Base-by-base conservation (phyloP, 345 rosid species). In the Arabidopsis arenosa region DNA sequence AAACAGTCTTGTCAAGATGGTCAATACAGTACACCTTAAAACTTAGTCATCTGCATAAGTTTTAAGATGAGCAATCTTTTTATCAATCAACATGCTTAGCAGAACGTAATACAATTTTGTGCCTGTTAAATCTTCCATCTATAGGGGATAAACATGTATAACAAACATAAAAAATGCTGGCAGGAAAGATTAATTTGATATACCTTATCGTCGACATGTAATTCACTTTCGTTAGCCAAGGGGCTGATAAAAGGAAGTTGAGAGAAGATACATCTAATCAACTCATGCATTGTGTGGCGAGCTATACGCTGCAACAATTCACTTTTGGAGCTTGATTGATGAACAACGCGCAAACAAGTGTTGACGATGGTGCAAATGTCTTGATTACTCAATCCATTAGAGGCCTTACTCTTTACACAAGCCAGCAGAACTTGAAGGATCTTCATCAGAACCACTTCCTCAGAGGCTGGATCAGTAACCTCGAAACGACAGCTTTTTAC, bases 391-490 rank as follows among this genome's bases (percentile, higher is more conserved):
- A 90, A 80, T 75, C 63, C 66, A 76, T 74, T 79, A 23, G 90
- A 82, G n/a, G 88, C 91, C 72, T 84, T 90, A 74, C 90, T 86
- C 81, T 88, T 90, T 83, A 90, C 80, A 66, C 93, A 90, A 75
- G 93, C 96, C 43, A 88, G 66, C 75, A 90, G 85, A 85, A 90
- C 93, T 83, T 88, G 93, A 78, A 90, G 96, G 70, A 90, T 88
- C 79, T 90, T 90, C 90, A 88, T 84, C 70, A 88, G 70, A 78
- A 88, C 93, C 56, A 88, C 91, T 82, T 90, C 93, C 79, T 90
- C 96, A 2, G 93, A 88, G 39, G 85, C 87, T 10, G 91, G 89
- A 82, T 88, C 93, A 21, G 89, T 88, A 55, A 90, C 90, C 79
- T 88, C 96, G 49, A 90, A 90, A 56, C 90, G 85, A 56, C 96